These are phyloP conservation scores for Cutaneotrichosporon daszewskae DNA, from an alignment of 1,284 basidiomycete species.

Conservation along the genomic window DNA sequence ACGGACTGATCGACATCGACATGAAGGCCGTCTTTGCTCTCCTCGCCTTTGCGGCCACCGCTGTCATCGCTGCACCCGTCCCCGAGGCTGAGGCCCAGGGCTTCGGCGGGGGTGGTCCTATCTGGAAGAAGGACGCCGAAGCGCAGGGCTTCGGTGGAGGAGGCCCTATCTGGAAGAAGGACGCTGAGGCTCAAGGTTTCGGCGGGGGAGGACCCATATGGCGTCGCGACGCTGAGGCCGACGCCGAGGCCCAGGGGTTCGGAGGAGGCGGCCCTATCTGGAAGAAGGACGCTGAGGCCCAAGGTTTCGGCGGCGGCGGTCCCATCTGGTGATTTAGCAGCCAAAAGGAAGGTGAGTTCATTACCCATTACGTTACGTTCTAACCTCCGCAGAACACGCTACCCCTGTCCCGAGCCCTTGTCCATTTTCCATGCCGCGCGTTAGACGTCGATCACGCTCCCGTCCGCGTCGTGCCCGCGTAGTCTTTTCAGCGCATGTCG, in stretches of 20 bases:
- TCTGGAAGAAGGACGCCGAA: constrained; percentile 24
- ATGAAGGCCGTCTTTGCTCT: constrained; percentile 28
- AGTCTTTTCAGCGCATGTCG: too few relatives aligned
- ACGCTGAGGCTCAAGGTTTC: neutral
- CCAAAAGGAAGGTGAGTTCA: too few relatives aligned
- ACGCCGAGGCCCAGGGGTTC: constrained; percentile 2
- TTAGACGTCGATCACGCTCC: too few relatives aligned
- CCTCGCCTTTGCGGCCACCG: constrained; percentile 18
- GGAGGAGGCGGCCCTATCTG: neutral
- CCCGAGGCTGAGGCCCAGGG: constrained; percentile 13
- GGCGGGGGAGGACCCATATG: constrained; percentile 3
- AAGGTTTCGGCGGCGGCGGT: neutral
- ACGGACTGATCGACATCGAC: too few relatives aligned
- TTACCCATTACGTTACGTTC: too few relatives aligned
- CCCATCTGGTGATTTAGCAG: too few relatives aligned
- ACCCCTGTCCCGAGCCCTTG: too few relatives aligned
- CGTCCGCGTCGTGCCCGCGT: too few relatives aligned
- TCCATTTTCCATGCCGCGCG: too few relatives aligned
- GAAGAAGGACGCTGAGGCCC: constrained; percentile 1
- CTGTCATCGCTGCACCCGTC: constrained; percentile 26
- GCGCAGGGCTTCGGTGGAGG: constrained; percentile 2
- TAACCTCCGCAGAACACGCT: too few relatives aligned
- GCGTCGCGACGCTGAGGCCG: constrained; percentile 19
- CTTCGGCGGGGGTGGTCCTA: constrained; percentile 1
- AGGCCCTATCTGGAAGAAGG: neutral